Evolutionary conservation across 257 asterid genomes (phyloP).

Genomic region (Gentiana dahurica): DNA sequence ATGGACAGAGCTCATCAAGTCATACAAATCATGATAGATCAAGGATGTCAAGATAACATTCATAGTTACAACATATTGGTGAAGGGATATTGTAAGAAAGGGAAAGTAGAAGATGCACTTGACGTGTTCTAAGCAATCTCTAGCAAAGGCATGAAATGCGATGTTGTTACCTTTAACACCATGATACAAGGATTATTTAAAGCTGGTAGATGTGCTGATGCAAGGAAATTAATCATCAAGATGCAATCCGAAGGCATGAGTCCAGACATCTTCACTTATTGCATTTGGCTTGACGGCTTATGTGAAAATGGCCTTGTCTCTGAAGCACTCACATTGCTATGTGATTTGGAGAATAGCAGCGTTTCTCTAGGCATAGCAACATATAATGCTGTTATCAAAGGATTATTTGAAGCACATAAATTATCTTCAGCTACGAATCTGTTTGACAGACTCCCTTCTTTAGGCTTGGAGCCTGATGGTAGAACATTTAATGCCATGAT

Average conservation of each 20-base stretch:
- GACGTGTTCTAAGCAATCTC: slow-evolving; percentile 12
- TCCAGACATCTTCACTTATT: slow-evolving; percentile 9
- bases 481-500: too few relatives aligned
- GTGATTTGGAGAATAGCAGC: slow-evolving; percentile 5
- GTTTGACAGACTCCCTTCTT: too few relatives aligned
- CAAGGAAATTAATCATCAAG: slow-evolving; percentile 10
- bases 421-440: too few relatives aligned
- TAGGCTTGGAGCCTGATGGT: too few relatives aligned
- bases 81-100: slow-evolving; percentile 23
- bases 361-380: too few relatives aligned
- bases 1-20: slow-evolving; percentile 12
- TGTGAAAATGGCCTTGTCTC: slow-evolving; percentile 13
- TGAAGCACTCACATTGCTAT: slow-evolving; percentile 13
- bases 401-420: too few relatives aligned
- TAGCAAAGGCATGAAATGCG: slow-evolving; percentile 11
- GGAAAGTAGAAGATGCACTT: slow-evolving; percentile 18
- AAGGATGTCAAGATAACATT: slow-evolving; percentile 6
- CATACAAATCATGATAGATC: slow-evolving; percentile 14
- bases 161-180: slow-evolving; percentile 10
- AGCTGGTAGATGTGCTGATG: slow-evolving; percentile 11
- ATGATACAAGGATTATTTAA: slow-evolving; percentile 16
- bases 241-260: slow-evolving; percentile 12
- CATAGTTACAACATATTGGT: slow-evolving; percentile 16
- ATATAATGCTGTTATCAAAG: too few relatives aligned
- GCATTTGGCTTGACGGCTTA: slow-evolving; percentile 13